Conservation (phyloP, 2,329 filamentous ascomycete species). For the Apiospora kogelbergensis region DNA sequence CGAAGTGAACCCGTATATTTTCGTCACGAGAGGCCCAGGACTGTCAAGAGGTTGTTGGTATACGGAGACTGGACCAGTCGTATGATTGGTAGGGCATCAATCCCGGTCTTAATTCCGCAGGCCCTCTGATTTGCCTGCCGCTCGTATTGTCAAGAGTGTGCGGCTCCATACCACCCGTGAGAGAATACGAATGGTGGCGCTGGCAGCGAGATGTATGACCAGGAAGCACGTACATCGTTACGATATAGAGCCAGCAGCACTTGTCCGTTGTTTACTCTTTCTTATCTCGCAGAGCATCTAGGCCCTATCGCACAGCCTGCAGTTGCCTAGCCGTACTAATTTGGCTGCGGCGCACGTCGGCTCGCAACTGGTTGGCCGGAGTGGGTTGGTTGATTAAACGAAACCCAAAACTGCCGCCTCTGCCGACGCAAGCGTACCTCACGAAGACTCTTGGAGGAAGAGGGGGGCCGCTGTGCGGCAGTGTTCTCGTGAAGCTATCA, state of each 20-base stretch:
- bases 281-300: not conserved
- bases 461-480: not conserved
- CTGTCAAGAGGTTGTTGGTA: not conserved
- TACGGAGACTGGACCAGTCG: not conserved
- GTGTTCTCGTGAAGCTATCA: not conserved
- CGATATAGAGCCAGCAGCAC: not conserved
- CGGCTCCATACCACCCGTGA: not conserved
- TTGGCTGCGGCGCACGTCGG: not conserved
- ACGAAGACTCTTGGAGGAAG: not conserved
- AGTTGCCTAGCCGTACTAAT: not conserved
- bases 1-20: not conserved
- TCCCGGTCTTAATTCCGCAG: not conserved
- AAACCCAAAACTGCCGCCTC: conserved; percentile 1
- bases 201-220: not conserved
- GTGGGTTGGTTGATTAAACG: not conserved
- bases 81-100: not conserved
- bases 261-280: not conserved
- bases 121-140: not conserved
- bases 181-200: not conserved
- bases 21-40: not conserved
- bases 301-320: not conserved
- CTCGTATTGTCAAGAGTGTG: not conserved
- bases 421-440: not conserved
- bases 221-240: not conserved
- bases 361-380: not conserved